phyloP scores from a whole-genome alignment of 495 filamentous ascomycete species.

The Mytilinidion resinicola region DNA sequence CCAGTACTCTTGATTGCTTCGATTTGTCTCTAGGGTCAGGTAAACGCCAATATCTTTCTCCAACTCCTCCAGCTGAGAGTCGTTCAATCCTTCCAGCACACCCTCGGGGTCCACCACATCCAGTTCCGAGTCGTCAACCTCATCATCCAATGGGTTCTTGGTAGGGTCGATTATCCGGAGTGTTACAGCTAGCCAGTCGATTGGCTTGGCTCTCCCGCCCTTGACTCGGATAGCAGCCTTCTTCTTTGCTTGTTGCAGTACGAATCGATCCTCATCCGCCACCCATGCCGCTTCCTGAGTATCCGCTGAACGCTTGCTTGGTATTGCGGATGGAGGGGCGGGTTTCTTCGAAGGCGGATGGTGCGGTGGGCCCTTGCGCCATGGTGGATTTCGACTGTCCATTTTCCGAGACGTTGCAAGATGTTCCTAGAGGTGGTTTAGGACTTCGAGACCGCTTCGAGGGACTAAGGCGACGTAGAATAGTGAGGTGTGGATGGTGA shows the following conservation, averaged over 20 bases:
- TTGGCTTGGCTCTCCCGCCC: slow-evolving; percentile 82
- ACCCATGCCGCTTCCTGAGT: slow-evolving; percentile 58
- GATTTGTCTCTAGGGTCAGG: slow-evolving; percentile 68
- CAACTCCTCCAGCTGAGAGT: slow-evolving; percentile 65
- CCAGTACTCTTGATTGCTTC: slow-evolving; percentile 82
- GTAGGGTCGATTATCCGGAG: slow-evolving; percentile 82
- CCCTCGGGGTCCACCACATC: slow-evolving; percentile 76
- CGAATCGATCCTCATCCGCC: slow-evolving; percentile 90
- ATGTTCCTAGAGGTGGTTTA: not conserved
- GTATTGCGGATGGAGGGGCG: slow-evolving; percentile 22
- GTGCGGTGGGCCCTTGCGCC: slow-evolving; percentile 10
- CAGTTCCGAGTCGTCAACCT: slow-evolving; percentile 68
- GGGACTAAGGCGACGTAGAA: not conserved
- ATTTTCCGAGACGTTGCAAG: slow-evolving; percentile 6
- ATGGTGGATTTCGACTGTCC: slow-evolving; percentile 19
- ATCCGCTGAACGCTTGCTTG: slow-evolving; percentile 33
- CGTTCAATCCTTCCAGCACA: slow-evolving; percentile 69
- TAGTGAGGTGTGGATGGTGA: too few species aligned
- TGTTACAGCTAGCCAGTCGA: slow-evolving; percentile 93
- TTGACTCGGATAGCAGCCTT: slow-evolving; percentile 96
- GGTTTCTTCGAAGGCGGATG: slow-evolving; percentile 9
- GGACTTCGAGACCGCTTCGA: not conserved
- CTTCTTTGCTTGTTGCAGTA: slow-evolving; percentile 94
- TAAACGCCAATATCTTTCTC: slow-evolving; percentile 86
- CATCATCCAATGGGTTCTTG: slow-evolving; percentile 65